These are phyloP conservation scores for Collybia sordida DNA, from an alignment of 768 basidiomycete species.

Conservation along the genomic window DNA sequence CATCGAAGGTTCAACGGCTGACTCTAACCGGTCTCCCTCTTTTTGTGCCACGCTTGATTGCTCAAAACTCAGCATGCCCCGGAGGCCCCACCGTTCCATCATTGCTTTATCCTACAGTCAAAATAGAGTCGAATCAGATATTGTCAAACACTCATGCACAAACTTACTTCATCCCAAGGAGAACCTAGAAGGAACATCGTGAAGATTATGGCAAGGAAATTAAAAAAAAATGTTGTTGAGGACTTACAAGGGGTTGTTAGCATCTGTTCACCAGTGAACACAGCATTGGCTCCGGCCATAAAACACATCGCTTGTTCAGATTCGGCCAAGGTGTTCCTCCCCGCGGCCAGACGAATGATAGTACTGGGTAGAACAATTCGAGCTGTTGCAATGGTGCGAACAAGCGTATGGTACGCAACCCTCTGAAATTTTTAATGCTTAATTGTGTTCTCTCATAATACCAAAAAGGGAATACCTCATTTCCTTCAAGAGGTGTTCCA, in stretches of 20 bases:
- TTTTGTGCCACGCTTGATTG: constrained; percentile 59
- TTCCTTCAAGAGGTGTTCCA: constrained; percentile 90
- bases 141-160: constrained; percentile 1
- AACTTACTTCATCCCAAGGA: constrained; percentile 86
- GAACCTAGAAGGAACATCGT: constrained; percentile 50
- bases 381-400: constrained; percentile 94
- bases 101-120: constrained; percentile 77
- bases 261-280: constrained; percentile 99
- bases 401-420: constrained; percentile 77
- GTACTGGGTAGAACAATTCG: constrained; percentile 89
- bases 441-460: not conserved
- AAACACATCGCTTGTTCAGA: constrained; percentile 97
- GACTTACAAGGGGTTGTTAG: constrained; percentile 91
- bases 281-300: constrained; percentile 97
- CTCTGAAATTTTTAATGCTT: constrained; percentile 44
- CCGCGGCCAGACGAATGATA: constrained; percentile 94
- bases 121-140: constrained; percentile 10
- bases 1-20: not conserved
- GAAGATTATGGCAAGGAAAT: constrained; percentile 10
- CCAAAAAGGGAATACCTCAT: constrained; percentile 57
- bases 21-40: constrained; percentile 36
- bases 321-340: constrained; percentile 85
- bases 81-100: constrained; percentile 91
- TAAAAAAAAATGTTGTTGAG: constrained; percentile 6
- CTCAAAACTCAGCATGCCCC: constrained; percentile 90